Evolutionary conservation across 2,329 filamentous ascomycete species (phyloP), one percentile per base, ranked within the genome.

Genomic region (Paraphoma chrysanthemicola): DNA sequence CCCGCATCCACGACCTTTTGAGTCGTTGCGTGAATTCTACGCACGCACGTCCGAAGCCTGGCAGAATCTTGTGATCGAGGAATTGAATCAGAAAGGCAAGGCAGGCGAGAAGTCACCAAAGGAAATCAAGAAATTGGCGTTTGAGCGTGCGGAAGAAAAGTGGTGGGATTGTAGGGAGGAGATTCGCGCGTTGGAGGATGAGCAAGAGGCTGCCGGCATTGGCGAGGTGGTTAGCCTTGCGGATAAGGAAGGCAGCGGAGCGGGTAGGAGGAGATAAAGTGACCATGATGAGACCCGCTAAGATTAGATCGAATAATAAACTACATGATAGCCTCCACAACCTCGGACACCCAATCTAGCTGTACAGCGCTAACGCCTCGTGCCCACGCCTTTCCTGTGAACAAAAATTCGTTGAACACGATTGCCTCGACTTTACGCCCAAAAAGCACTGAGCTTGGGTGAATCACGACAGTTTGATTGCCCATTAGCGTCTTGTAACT

Each of bases 91-190:
- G 33, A 81, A 87, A 44, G 66, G 63, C 3, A 63, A 59, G 48
- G 85, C 88, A 62, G 85, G 86, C 3, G 90, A 91, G 75, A 84
- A 87, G 41, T 84, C 92, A 62, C 83, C 87, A 0, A 99, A 99
- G 82, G 95, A 98, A 80, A 88, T 98, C 69, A 93, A 96, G 76
- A 90, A 93, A 69, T 88, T 88, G 73, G 95, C 93, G 1, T 99
- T 97, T 75, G 90, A 92, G 72, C 84, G 92, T 62, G 93, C 93
- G 41, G 95, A 99, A 78, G 91, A 93, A 79, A 97, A 96, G 77
- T 99, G 95, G 95, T 99, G 95, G 95, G 95, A 97, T 82, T 93
- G 90, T 73, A 86, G 95, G 68, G 95, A 99, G 80, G 94, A 98
- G 79, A 91, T 99, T 64, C 90, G 89, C 51, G 90, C 88, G 6